phyloP scores from a whole-genome alignment of 768 basidiomycete species.

The Tulasnella sp. region DNA sequence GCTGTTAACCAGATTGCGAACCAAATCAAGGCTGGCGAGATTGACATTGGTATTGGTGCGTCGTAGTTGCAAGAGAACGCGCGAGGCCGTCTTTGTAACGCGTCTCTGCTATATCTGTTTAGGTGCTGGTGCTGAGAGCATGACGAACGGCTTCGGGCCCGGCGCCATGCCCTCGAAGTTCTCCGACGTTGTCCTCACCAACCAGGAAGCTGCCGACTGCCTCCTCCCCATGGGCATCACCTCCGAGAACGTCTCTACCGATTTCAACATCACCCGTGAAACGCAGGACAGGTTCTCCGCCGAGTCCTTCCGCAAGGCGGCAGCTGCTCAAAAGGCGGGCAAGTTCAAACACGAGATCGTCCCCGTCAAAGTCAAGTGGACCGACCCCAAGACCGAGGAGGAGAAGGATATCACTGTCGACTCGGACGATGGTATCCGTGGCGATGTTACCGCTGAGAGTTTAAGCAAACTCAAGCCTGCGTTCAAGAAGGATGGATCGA shows the following conservation, averaged over 20 bases:
- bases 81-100: too few species aligned
- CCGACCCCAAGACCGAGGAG: constrained; percentile 66
- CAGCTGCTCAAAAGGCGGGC: constrained; percentile 66
- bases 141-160: constrained; percentile 69
- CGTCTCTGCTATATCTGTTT: too few species aligned
- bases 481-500: constrained; percentile 61
- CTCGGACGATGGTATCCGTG: constrained; percentile 75
- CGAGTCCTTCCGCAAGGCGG: constrained; percentile 74
- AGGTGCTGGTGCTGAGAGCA: constrained; percentile 85
- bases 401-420: constrained; percentile 59
- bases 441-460: constrained; percentile 70
- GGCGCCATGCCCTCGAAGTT: constrained; percentile 44
- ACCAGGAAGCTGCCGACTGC: constrained; percentile 68
- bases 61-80: too few species aligned
- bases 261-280: constrained; percentile 62
- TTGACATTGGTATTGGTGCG: constrained; percentile 81
- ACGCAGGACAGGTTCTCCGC: constrained; percentile 82
- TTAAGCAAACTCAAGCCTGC: constrained; percentile 78
- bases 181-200: constrained; percentile 54
- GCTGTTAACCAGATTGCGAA: constrained; percentile 76
- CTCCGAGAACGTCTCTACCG: constrained; percentile 81
- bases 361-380: constrained; percentile 58
- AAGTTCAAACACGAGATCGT: constrained; percentile 78
- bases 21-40: constrained; percentile 66
- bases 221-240: constrained; percentile 87